Base-by-base conservation (phyloP, 2,329 filamentous ascomycete genomes). In the Bipolaris oryzae region DNA sequence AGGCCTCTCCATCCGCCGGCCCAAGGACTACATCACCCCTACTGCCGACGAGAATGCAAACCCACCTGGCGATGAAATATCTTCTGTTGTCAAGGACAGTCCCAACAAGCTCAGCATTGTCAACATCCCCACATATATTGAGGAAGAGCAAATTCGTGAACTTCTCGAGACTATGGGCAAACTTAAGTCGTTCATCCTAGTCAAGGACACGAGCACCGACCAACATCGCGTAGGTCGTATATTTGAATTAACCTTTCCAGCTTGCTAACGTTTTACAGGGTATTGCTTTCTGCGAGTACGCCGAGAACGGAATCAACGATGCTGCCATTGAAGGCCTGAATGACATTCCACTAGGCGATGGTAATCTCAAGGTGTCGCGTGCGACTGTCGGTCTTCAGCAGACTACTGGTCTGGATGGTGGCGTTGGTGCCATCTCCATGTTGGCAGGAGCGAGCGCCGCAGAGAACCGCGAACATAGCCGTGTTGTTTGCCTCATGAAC, bases 361-460 rank as follows among this genome's bases (percentile, higher is more conserved):
- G 89, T 69, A 87, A 89, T 68, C 84, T 99, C 53, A 94, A 89
- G 79, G 92, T 97, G 34, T 83, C 86, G 64, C 91, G 93, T 72
- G 96, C 95, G 28, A 96, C 93, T 76, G 90, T 97, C 63, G 95
- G 95, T 66, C 89, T 92, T 59, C 94, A 92, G n/a, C 95, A 99
- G 76, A 92, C 92, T 20, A 84, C 91, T 44, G 92, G 92, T 61
- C 85, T 96, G 38, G 95, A 99, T 72, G 96, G 97, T 84, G 92
- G 94, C 53, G 94, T 99, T 61, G 96, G 95, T 67, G 95, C 95
- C 61, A 98, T 99, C 88, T 96, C 93, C 48, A 92, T 97, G 85
- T 90, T 99, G 68, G 95, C 95, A 35, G 93, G 94, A 55, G 96
- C 95, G 18, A 91, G 88, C 3, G 89, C 90, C 35, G 84, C 84